A percentile compares a stretch with the other conserved stretches of the same genome.
phyloP scores from a whole-genome alignment of 225 moss, liverwort and hornwort genomes.

The Takakia lepidozioides region DNA sequence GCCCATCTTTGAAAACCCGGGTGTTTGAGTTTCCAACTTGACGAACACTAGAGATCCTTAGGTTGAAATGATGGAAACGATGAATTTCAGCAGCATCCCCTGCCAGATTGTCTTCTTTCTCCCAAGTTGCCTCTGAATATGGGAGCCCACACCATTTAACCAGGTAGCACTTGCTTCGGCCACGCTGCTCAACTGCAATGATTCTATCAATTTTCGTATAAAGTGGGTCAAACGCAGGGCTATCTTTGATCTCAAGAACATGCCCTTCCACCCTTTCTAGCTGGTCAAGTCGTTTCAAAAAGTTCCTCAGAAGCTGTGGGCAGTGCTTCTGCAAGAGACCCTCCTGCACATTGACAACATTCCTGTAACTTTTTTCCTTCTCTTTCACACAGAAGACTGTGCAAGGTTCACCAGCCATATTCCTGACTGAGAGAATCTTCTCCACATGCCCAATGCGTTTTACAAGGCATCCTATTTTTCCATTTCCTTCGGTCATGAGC shows the following conservation, averaged over 20 bases:
- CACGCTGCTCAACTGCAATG: slow-evolving; percentile 22
- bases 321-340: slow-evolving; percentile 35
- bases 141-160: slow-evolving; percentile 78
- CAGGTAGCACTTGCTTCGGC: slow-evolving; percentile 24
- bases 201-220: slow-evolving; percentile 61
- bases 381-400: slow-evolving; percentile 59
- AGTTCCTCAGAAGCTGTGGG: slow-evolving; percentile 58
- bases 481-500: slow-evolving; percentile 8
- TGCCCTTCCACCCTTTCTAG: slow-evolving; percentile 66
- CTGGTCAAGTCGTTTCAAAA: slow-evolving; percentile 49
- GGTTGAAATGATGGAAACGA: slow-evolving; percentile 35
- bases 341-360: slow-evolving; percentile 45
- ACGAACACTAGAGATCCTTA: slow-evolving; percentile 9
- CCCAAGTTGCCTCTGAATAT: slow-evolving; percentile 78
- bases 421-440: slow-evolving; percentile 52
- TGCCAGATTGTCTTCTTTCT: slow-evolving; percentile 38
- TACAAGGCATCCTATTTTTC: slow-evolving; percentile 1
- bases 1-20: slow-evolving; percentile 64
- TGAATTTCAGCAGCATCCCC: slow-evolving; percentile 34
- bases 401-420: slow-evolving; percentile 14
- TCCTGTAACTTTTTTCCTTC: slow-evolving; percentile 44
- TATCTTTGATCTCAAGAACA: slow-evolving; percentile 35
- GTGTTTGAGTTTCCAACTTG: slow-evolving; percentile 17
- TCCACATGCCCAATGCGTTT: slow-evolving; percentile 62
- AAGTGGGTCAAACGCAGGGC: slow-evolving; percentile 71